phyloP scores from a whole-genome alignment of 108 stramenopile species.

The Nitzschia palea region DNA sequence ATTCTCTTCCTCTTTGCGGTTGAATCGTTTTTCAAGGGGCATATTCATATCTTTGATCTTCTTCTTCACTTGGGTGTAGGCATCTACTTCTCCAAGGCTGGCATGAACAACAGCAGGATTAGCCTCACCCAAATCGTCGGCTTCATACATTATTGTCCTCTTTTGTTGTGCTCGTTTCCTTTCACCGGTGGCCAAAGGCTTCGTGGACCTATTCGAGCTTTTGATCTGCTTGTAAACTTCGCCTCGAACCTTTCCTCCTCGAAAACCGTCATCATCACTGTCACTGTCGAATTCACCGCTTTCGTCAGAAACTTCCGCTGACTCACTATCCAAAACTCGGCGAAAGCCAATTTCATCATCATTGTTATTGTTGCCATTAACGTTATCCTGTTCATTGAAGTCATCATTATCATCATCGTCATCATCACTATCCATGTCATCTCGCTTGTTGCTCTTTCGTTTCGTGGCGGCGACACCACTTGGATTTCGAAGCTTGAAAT shows the following conservation, averaged over 20 bases:
- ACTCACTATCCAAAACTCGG: conserved; percentile 29
- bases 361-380: not conserved
- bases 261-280: conserved; percentile 81
- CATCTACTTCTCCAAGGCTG: conserved; percentile 52
- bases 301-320: conserved; percentile 42
- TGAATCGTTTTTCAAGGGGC: conserved; percentile 69
- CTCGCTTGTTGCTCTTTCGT: conserved; percentile 47
- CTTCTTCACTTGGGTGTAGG: conserved; percentile 40
- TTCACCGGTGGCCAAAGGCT: conserved; percentile 1
- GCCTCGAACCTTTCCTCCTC: conserved; percentile 80
- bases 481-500: conserved; percentile 95
- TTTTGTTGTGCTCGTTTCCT: conserved; percentile 32
- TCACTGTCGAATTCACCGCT: conserved; percentile 36
- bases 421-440: conserved; percentile 88
- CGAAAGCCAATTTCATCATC: conserved; percentile 36
- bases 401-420: conserved; percentile 54
- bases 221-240: conserved; percentile 67
- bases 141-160: conserved; percentile 67
- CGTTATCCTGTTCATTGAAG: conserved; percentile 33
- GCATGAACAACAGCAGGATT: conserved; percentile 49
- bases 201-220: conserved; percentile 2
- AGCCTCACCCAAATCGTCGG: conserved; percentile 54
- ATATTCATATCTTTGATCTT: conserved; percentile 60
- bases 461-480: conserved; percentile 73
- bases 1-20: conserved; percentile 51